Percentiles rank a stretch among this genome's conserved stretches.
phyloP scores from a whole-genome alignment of 2,329 filamentous ascomycete genomes.

The Amesomyces nigricolor region DNA sequence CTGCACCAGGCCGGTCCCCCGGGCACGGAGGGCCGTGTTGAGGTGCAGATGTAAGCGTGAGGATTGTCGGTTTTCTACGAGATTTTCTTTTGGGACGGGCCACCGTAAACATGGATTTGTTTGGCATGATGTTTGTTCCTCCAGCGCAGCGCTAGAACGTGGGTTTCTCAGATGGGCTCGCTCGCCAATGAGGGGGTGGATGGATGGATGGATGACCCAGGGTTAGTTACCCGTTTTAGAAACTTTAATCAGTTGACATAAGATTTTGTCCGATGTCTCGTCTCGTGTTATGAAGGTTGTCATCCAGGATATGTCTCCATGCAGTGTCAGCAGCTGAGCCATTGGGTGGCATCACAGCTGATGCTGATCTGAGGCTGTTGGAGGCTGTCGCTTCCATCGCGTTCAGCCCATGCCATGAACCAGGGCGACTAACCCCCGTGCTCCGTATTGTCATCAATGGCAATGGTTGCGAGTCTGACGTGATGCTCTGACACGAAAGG shows the following conservation, averaged over 20 bases:
- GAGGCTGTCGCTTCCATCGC: too few species aligned
- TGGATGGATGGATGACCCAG: neutral
- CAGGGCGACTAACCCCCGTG: too few species aligned
- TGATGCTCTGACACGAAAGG: too few species aligned
- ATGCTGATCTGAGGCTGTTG: too few species aligned
- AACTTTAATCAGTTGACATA: constrained; percentile 15
- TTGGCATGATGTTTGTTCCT: constrained; percentile 3
- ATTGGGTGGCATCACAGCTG: too few species aligned
- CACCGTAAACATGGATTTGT: neutral
- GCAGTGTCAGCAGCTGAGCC: too few species aligned
- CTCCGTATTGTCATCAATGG: too few species aligned
- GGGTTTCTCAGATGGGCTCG: neutral
- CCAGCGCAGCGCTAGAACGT: neutral
- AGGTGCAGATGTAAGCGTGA: constrained; percentile 65
- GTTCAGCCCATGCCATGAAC: too few species aligned
- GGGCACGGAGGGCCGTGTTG: constrained; percentile 79
- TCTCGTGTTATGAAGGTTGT: neutral
- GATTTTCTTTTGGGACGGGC: constrained; percentile 1
- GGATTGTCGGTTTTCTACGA: neutral
- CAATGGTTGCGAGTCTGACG: too few species aligned
- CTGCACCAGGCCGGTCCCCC: constrained; percentile 63
- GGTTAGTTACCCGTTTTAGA: constrained; percentile 6
- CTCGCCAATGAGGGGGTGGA: neutral
- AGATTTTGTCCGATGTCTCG: neutral
- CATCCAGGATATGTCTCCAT: neutral